Evolutionary conservation across 139 green algal species (phyloP), one percentile per base, ranked within the genome.

Genomic region (Edaphochlamys debaryana): DNA sequence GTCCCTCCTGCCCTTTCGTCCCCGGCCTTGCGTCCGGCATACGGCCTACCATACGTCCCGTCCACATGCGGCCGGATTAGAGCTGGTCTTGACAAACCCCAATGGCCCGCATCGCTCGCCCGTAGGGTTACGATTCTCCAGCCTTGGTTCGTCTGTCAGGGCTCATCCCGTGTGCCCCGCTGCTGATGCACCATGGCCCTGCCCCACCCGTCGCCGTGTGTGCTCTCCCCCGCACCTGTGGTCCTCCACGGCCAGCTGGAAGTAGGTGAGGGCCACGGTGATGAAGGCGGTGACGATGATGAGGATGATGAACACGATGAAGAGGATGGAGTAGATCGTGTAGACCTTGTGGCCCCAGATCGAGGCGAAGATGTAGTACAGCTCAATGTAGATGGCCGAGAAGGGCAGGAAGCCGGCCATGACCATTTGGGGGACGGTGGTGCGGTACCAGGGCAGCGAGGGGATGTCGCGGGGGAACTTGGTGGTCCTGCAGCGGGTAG

Each of bases 261-360:
- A 99, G 90, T 98, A 99, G 34, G 96, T 99, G 48, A 98, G 92
- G 17, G 96, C 96, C 54, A 99, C 91, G 48, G 95, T 98, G 89
- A 99, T 97, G 93, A 98, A 98, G 40, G 96, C 94, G 6, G 96
- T 98, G 40, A 99, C 96, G 37, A 98, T 93, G 66, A 98, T 78
- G 17, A 99, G 91, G 85, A 99, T 98, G 85, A 94, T 87, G 84
- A 98, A 98, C 32, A 99, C 96, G 70, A 99, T 97, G 87, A 96
- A 95, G 38, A 99, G 94, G 87, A 99, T 98, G 82, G 88, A 93
- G 89, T 95, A 98, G 85, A 99, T 97, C 73, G 93, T 97, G 93
- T 98, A 99, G 38, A 98, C 85, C 92, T 99, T 99, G 92, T 99
- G 95, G 52, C 96, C 96, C 97, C 97, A 99, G 72, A 99, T 93